These are phyloP conservation scores for Candida pseudocylindracea DNA, from an alignment of 1,139 yeast species.

Conservation along the genomic window DNA sequence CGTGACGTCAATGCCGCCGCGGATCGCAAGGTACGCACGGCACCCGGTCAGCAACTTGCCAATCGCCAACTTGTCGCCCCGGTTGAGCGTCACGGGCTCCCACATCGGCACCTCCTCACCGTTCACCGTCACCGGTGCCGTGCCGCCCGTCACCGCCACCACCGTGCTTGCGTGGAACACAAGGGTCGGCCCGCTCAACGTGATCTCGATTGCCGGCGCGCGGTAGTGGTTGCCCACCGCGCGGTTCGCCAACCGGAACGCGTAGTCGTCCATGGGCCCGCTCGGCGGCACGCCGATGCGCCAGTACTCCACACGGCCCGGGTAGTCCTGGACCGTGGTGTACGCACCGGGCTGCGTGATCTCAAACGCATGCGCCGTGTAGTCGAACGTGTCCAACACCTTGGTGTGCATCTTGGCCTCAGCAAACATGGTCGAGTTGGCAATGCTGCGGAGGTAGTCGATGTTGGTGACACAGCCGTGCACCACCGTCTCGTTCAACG, in stretches of 20 bases:
- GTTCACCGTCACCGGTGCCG: slow-evolving; percentile 41
- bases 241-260: slow-evolving; percentile 75
- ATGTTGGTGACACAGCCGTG: slow-evolving; percentile 79
- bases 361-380: slow-evolving; percentile 69
- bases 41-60: slow-evolving; percentile 73
- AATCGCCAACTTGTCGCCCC: slow-evolving; percentile 59
- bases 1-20: slow-evolving; percentile 88
- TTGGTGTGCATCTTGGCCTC: slow-evolving; percentile 72
- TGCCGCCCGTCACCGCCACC: slow-evolving; percentile 76
- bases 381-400: slow-evolving; percentile 63
- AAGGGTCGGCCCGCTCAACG: slow-evolving; percentile 70
- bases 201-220: slow-evolving; percentile 82
- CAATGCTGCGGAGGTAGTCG: slow-evolving; percentile 74
- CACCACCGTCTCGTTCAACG: slow-evolving; percentile 69
- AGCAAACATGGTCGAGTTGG: slow-evolving; percentile 64
- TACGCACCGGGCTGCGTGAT: slow-evolving; percentile 76
- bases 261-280: slow-evolving; percentile 91
- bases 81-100: slow-evolving; percentile 43
- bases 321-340: slow-evolving; percentile 90
- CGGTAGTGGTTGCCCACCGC: slow-evolving; percentile 67
- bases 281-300: slow-evolving; percentile 90
- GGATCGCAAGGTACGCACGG: slow-evolving; percentile 70
- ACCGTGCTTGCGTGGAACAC: slow-evolving; percentile 63
- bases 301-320: slow-evolving; percentile 86
- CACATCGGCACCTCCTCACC: slow-evolving; percentile 30